Evolutionary conservation across 345 rosid genomes (phyloP), one percentile per base, ranked within the genome.

Genomic region (Camelina hispida): DNA sequence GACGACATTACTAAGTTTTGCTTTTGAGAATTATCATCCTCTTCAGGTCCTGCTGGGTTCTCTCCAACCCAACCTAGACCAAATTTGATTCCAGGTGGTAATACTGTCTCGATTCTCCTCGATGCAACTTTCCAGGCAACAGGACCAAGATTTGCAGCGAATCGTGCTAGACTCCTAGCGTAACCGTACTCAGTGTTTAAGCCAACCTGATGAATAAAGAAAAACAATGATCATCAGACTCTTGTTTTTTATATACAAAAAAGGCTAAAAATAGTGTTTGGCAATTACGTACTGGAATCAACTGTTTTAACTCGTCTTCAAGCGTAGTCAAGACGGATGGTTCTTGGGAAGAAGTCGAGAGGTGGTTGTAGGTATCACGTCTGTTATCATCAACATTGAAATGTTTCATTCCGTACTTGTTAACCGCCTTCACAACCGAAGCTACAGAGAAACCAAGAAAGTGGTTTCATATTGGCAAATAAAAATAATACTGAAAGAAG

Each of bases 61-160:
- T 91, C 97, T 79, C 92, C 95, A 12, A 89, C 87, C 97, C 93
- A 89, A 64, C 97, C 97, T 72, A 83, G 84, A 75, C 94, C 97
- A 62, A 80, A 84, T 64, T 84, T 80, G 20, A 82, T 57, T 30
- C 94, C 97, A 30, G 47, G 4, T 3, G 93, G 98, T 83, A 95
- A 83, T 67, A 66, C 85, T 1, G 80, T 73, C 65, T 73, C 81
- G 9, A 93, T 87, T 83, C 89, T 92, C 84, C 81, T 85, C 5
- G 94, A 88, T 62, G 94, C 98, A 37, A 84, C 62, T 76, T 80
- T 84, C 96, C 93, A 91, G 69, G 78, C 91, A 69, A 77, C 85
- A 47, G 98, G 98, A 48, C 99, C 98, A 9, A 95, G 92, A 75
- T 83, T 82, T 3, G 94, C 87, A 53, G 99, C 96, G 65, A 83